These are phyloP conservation scores for Mediolabrus comicus DNA, from an alignment of 108 stramenopile species.

Conservation along the genomic window DNA sequence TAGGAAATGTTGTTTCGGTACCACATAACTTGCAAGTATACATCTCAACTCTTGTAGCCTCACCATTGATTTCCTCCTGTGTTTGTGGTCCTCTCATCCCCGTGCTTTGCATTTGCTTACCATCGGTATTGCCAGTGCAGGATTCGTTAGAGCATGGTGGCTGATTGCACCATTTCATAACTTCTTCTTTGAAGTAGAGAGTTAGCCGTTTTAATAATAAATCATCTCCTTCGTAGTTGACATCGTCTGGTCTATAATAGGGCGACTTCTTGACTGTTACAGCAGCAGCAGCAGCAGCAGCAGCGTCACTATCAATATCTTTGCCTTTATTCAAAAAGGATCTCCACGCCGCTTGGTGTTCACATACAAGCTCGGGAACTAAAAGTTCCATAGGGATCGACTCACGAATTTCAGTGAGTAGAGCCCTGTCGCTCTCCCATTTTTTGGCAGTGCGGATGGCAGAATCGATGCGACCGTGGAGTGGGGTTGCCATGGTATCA, in stretches of 20 bases:
- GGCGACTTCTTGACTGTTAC: background rate
- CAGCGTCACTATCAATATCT: background rate
- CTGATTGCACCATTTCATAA: conserved; percentile 84
- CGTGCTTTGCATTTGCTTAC: conserved; percentile 42
- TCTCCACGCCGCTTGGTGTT: conserved; percentile 17
- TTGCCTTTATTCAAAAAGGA: background rate
- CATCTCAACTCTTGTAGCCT: conserved; percentile 73
- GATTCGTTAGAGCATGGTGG: conserved; percentile 57
- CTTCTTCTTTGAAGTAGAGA: conserved; percentile 64
- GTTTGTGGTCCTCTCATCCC: conserved; percentile 58
- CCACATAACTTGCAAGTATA: conserved; percentile 76
- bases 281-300: background rate
- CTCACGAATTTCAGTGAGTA: conserved; percentile 55
- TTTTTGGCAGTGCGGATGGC: conserved; percentile 53
- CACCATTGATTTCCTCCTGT: conserved; percentile 57
- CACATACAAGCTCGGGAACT: conserved; percentile 32
- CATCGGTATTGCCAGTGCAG: conserved; percentile 45
- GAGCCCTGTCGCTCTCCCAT: conserved; percentile 62
- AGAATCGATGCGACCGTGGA: conserved; percentile 36
- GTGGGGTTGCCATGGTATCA: conserved; percentile 23
- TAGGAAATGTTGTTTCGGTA: conserved; percentile 83
- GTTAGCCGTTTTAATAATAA: conserved; percentile 72
- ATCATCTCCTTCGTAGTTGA: conserved; percentile 50
- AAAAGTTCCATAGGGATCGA: conserved; percentile 57
- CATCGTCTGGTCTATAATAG: conserved; percentile 34